Percentiles rank a stretch among this genome's conserved stretches.
Conservation (phyloP, 129 eudicot species). For the Pseudognaphalium luteoalbum region DNA sequence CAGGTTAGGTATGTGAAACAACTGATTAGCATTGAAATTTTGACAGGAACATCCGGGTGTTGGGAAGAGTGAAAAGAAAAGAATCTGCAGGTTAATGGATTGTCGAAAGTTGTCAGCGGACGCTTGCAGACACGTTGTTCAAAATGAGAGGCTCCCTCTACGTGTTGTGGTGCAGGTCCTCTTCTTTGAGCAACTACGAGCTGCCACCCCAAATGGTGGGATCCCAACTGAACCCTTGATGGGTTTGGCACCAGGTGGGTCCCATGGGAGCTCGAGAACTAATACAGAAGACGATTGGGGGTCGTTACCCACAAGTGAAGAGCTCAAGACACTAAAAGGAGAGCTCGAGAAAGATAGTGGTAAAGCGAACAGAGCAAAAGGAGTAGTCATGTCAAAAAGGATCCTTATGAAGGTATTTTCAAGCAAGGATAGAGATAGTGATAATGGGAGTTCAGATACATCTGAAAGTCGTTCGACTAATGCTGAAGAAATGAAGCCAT, state of each 20-base stretch:
- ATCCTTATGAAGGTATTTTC: conserved; percentile 81
- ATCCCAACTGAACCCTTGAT: conserved; percentile 49
- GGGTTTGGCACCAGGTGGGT: conserved; percentile 45
- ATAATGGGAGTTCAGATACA: conserved; percentile 84
- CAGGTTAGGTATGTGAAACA: neutral
- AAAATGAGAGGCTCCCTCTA: conserved; percentile 83
- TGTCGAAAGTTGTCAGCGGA: conserved; percentile 73
- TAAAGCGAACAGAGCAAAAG: conserved; percentile 41
- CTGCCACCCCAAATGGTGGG: conserved; percentile 37
- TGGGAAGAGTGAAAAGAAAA: conserved; percentile 75
- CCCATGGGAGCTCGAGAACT: conserved; percentile 76
- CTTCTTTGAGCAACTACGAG: conserved; percentile 75
- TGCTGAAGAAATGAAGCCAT: conserved; percentile 61
- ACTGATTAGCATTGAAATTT: neutral
- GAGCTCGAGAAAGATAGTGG: conserved; percentile 43
- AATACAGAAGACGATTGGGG: conserved; percentile 90
- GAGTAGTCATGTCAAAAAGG: conserved; percentile 53
- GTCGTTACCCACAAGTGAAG: conserved; percentile 61
- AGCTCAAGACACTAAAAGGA: conserved; percentile 64
- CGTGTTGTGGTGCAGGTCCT: conserved; percentile 89
- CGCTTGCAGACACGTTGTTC: conserved; percentile 78
- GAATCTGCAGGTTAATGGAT: conserved; percentile 82
- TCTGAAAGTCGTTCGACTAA: conserved; percentile 76
- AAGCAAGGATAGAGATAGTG: conserved; percentile 60
- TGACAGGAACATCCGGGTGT: conserved; percentile 73